Base-by-base conservation (phyloP, 345 rosid genomes). In the Syzygium jambos region DNA sequence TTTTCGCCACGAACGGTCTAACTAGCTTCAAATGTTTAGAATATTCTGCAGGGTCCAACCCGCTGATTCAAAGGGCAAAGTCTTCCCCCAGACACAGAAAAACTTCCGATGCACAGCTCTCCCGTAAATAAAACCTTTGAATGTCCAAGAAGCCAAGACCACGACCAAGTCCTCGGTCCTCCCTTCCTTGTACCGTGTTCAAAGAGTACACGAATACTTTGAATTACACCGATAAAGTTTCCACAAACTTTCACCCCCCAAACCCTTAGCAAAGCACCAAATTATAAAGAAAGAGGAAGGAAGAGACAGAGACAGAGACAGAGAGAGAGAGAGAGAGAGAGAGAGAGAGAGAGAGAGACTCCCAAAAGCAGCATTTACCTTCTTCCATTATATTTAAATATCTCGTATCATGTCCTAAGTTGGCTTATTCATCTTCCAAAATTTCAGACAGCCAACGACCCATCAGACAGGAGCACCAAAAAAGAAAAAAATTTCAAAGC, bases 41-140 rank as follows among this genome's bases (percentile, higher is more conserved):
- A 87, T 51, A 65, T 88, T 88, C 90, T 55, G 53, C 38, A 29
- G 38, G 63, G 88, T 57, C 59, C 84, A 78, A 29, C 57, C 52
- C 78, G 51, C 41, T 52, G 55, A 61, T 80, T 86, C 87, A 78
- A 78, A 43, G 84, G 84, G 86, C 84, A 52, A 52, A 54, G 88
- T 90, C 91, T 85, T 85, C 90, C 57, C 61, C 87, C 87, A 88
- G 89, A 90, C 90, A 19, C 23, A 73, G 13, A 78, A 29, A 52
- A 49, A 78, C 16, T 6, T 9, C 27, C 12, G 19, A 21, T 38
- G 2, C 3, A 38, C 82, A 19, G 49, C 49, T 38, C 49, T 73
- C 49, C 82, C 82, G 5, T 5, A 23, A 9, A 38, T 59, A 57
- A 85, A 25, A 51, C 34, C 34, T 85, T 85, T 85, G 87, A 59